Evolutionary conservation across 139 green algal species (phyloP).

Genomic region (Haematococcus lacustris): DNA sequence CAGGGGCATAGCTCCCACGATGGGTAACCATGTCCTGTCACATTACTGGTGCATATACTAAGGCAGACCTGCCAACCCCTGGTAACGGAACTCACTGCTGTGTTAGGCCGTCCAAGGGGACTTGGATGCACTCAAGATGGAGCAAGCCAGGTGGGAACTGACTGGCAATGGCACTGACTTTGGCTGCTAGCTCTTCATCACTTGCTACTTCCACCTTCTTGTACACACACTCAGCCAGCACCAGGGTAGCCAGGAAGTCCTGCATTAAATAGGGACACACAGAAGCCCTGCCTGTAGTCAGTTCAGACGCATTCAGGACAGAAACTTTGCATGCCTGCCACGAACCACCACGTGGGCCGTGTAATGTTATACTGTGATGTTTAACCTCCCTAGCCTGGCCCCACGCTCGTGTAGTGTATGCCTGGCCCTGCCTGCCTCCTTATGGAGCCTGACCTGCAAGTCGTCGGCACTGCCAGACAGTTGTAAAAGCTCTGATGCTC

Average conservation of each 20-base stretch:
- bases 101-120: constrained; percentile 20
- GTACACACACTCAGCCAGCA: constrained; percentile 52
- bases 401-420: no score
- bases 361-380: no score
- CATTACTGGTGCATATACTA: background rate
- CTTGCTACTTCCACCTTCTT: constrained; percentile 50
- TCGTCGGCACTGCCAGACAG: no score
- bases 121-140: constrained; percentile 41
- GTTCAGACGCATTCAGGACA: no score
- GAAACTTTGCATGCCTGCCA: no score
- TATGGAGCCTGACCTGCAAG: no score
- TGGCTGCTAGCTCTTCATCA: constrained; percentile 11
- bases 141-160: constrained; percentile 38
- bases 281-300: no score
- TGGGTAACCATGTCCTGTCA: background rate
- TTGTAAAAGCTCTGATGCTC: no score
- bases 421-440: no score
- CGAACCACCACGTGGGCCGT: no score
- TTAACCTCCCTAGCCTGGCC: no score
- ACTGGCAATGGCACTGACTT: constrained; percentile 13
- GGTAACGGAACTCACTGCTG: constrained; percentile 28
- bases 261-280: no score
- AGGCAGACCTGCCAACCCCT: background rate
- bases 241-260: constrained; percentile 37
- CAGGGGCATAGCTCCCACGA: background rate